Evolutionary conservation across 2,329 filamentous ascomycete genomes (phyloP).

Genomic region (Fusarium nodosum): DNA sequence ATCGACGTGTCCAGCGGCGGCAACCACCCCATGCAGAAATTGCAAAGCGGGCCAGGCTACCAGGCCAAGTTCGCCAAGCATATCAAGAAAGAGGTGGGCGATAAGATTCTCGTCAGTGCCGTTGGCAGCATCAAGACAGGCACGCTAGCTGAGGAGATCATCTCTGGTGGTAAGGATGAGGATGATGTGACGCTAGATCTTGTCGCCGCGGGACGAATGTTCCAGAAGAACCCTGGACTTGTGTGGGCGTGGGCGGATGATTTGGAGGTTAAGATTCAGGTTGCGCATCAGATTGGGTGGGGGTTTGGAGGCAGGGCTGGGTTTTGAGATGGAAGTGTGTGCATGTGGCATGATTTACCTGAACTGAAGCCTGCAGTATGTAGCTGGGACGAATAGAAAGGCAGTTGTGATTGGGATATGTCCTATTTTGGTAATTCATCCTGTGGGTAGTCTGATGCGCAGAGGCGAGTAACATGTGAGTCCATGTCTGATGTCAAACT

Average conservation of each 20-base stretch:
- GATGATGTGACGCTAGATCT: slow-evolving; percentile 63
- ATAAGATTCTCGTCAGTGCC: slow-evolving; percentile 62
- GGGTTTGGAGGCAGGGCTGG: slow-evolving; percentile 61
- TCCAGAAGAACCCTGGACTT: slow-evolving; percentile 70
- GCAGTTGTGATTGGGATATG: background rate
- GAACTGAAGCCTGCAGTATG: background rate
- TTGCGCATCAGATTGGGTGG: slow-evolving; percentile 69
- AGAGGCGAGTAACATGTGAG: background rate
- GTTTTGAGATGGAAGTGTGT: background rate
- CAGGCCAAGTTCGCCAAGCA: slow-evolving; percentile 78
- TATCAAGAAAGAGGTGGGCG: slow-evolving; percentile 78
- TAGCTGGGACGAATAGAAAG: background rate
- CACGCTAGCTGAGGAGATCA: slow-evolving; percentile 61
- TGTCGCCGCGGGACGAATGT: slow-evolving; percentile 64
- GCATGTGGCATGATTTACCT: no score
- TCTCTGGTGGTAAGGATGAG: slow-evolving; percentile 53
- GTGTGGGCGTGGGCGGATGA: slow-evolving; percentile 70
- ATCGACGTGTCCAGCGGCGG: slow-evolving; percentile 80
- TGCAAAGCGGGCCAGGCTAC: slow-evolving; percentile 73
- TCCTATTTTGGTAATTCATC: background rate
- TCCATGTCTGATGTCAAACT: background rate
- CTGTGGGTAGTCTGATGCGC: background rate
- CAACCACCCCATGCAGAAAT: slow-evolving; percentile 70
- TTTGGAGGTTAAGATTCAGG: slow-evolving; percentile 60
- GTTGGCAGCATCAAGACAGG: slow-evolving; percentile 65